Base-by-base conservation (phyloP, 768 basidiomycete species). In the Russula ochroleuca region DNA sequence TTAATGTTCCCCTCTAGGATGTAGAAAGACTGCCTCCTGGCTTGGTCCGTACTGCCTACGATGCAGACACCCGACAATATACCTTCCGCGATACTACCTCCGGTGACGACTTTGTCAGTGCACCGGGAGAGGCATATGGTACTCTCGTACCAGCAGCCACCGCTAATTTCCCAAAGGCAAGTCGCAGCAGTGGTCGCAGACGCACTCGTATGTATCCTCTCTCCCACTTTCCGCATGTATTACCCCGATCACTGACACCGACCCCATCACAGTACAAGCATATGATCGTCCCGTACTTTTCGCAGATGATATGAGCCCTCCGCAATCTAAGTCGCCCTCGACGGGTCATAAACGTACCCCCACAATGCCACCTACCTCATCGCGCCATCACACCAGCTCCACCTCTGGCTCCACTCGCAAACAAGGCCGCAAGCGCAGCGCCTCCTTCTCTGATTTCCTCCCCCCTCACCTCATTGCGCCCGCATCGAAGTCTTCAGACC, bases 31-130 rank as follows among this genome's bases (percentile, higher is more conserved):
- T 68, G 3, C 67, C 67, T 25, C 1, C 49, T 5, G 67, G 65
- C 47, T 59, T 68, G 57, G 11, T 43, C 17, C 64, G 67, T 13
- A 59, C 43, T 21, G 67, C 43, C 15, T 68, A 68, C 49, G 64
- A 68, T 43, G 67, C 65, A 14, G 52, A 66, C 19, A 21, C 41
- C 0, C 47, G 41, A n/a, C 67, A 65, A 28, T 68, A 66, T 40
- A 53, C 61, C 6, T 68, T 68, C 45, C 47, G 6, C 31, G 67
- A 68, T 45, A 59, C 40, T 14, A 38, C 57, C 0, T 33, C 51
- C 3, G 57, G 61, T 4, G 40, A 38, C 35, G 0, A 41, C 14
- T 68, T 40, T 21, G 41, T 59, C 8, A 56, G 67, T 8, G 59
- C 60, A 11, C 67, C 67, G 0, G 67, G 65, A 49, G 49, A 62